Evolutionary conservation across 1,284 basidiomycete genomes (phyloP).

Genomic region (Wallemia ichthyophaga): DNA sequence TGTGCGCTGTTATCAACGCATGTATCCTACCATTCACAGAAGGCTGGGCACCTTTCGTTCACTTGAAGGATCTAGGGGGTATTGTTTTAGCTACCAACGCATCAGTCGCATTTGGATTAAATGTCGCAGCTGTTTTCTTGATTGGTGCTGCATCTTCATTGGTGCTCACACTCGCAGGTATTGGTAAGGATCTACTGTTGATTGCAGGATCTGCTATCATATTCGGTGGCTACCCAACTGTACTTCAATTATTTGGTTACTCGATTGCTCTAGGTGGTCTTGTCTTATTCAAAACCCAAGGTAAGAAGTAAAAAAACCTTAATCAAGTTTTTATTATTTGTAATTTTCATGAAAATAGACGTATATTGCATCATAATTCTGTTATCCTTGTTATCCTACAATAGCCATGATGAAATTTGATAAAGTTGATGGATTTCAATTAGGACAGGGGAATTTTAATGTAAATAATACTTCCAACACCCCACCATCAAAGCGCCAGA

Average conservation of each 20-base stretch:
- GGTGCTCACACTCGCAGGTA: constrained; percentile 72
- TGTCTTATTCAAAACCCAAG: constrained; percentile 37
- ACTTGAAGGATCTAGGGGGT: constrained; percentile 38
- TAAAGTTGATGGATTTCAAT: background rate
- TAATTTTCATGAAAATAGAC: too few species aligned
- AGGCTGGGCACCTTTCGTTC: constrained; percentile 59
- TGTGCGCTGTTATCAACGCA: constrained; percentile 73
- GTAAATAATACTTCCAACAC: too few species aligned
- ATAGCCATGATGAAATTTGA: background rate
- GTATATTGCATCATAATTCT: background rate
- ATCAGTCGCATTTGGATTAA: constrained; percentile 59
- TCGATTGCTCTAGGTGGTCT: constrained; percentile 50
- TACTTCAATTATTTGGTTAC: constrained; percentile 63
- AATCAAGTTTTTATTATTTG: too few species aligned
- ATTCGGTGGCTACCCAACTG: constrained; percentile 46
- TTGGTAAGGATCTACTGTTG: constrained; percentile 82
- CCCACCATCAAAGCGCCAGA: background rate
- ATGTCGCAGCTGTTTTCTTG: constrained; percentile 78
- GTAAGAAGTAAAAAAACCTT: background rate
- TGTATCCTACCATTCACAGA: constrained; percentile 59
- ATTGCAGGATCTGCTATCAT: constrained; percentile 64
- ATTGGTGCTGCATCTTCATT: constrained; percentile 65
- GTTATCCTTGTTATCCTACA: background rate
- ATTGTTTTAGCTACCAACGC: constrained; percentile 57
- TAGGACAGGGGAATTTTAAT: background rate